Evolutionary conservation across 805 yeast genomes (phyloP).

Genomic region (Saccharomyces mikatae): DNA sequence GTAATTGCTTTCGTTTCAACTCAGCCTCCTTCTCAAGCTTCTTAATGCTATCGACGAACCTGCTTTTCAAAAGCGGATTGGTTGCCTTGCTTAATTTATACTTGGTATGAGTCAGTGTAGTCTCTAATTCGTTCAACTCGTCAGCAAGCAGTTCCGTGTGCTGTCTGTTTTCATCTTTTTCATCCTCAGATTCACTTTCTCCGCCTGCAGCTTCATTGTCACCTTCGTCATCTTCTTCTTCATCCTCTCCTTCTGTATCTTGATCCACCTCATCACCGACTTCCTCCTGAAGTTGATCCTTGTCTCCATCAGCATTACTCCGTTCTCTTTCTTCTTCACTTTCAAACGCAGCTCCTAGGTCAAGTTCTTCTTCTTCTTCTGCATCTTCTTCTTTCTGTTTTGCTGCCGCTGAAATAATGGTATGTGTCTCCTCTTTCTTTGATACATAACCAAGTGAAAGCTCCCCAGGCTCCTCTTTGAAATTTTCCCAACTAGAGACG

Average conservation of each 20-base stretch:
- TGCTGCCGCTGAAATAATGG: conserved; percentile 15
- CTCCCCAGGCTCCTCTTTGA: conserved; percentile 1
- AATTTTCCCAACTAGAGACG: conserved; percentile 13
- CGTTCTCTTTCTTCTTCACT: conserved; percentile 30
- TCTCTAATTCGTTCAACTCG: conserved; percentile 74
- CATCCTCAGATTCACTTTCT: conserved; percentile 43
- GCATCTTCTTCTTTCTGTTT: conserved; percentile 23
- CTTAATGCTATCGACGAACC: conserved; percentile 73
- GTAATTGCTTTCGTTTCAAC: conserved; percentile 61
- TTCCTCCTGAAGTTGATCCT: conserved; percentile 27
- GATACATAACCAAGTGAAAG: background rate
- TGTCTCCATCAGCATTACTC: conserved; percentile 29
- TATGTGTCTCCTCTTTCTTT: conserved; percentile 11
- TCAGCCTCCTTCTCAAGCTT: conserved; percentile 78
- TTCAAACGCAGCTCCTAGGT: conserved; percentile 48
- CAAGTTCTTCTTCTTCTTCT: conserved; percentile 45
- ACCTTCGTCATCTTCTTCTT: conserved; percentile 38
- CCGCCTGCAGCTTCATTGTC: conserved; percentile 43
- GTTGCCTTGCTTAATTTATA: conserved; percentile 63
- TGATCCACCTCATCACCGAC: conserved; percentile 30
- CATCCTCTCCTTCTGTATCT: conserved; percentile 30
- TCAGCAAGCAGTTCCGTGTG: conserved; percentile 72
- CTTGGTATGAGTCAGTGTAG: conserved; percentile 68
- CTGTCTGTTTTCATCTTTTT: conserved; percentile 48
- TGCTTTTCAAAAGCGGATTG: conserved; percentile 77